Evolutionary conservation across 306 rosid genomes (phyloP).

Genomic region (Ochetophila trinervis): DNA sequence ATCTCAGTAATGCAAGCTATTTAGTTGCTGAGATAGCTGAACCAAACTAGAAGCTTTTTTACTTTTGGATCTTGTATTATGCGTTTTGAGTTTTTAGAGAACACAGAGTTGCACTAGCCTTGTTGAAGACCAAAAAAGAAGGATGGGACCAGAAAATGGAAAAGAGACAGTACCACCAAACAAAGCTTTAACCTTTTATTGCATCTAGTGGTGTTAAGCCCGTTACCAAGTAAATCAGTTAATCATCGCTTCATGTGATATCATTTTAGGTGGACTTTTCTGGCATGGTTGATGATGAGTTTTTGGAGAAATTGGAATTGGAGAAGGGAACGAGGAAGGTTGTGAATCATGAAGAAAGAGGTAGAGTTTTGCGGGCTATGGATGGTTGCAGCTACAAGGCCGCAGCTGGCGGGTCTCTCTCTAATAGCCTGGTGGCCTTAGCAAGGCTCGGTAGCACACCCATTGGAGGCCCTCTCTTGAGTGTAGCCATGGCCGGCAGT

Average conservation of each 20-base stretch:
- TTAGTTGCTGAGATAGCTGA: too few relatives aligned
- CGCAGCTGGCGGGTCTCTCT: constrained; percentile 97
- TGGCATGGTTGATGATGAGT: constrained; percentile 73
- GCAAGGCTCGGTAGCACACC: constrained; percentile 76
- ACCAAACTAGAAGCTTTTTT: too few relatives aligned
- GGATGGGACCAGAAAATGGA: too few relatives aligned
- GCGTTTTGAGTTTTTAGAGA: neutral
- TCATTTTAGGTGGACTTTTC: constrained; percentile 80
- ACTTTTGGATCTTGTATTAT: neutral
- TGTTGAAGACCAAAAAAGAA: too few relatives aligned
- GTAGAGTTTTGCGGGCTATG: constrained; percentile 89
- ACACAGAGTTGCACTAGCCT: too few relatives aligned
- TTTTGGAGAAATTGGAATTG: constrained; percentile 65
- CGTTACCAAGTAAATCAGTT: neutral
- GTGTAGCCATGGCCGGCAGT: constrained; percentile 91
- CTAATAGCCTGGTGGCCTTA: constrained; percentile 86
- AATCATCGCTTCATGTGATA: neutral
- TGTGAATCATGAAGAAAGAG: constrained; percentile 91
- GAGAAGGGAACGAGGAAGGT: constrained; percentile 90
- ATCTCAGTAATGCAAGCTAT: too few relatives aligned
- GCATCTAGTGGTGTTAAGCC: neutral
- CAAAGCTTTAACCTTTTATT: too few relatives aligned
- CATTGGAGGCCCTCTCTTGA: constrained; percentile 49
- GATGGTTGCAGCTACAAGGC: constrained; percentile 97
- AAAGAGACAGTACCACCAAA: too few relatives aligned